phyloP scores from a whole-genome alignment of 202 grass and related monocot genomes.

The Elaeis oleifera region DNA sequence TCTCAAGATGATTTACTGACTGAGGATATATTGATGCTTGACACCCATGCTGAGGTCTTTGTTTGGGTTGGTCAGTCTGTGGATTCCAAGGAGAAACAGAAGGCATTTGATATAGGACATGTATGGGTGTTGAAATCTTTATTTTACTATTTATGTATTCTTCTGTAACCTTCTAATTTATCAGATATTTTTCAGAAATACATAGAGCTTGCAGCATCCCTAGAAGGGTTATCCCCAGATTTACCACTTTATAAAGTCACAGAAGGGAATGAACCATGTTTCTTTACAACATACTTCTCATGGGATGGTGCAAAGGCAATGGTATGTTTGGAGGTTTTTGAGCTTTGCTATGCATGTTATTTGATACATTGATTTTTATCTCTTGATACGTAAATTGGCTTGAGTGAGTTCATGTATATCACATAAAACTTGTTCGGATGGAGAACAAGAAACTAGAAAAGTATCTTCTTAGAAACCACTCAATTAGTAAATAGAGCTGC shows the following conservation, averaged over 20 bases:
- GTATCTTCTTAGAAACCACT: too few species aligned
- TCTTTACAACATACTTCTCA: conserved; percentile 91
- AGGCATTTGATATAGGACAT: conserved; percentile 86
- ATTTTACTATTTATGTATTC: conserved; percentile 14
- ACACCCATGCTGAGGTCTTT: conserved; percentile 84
- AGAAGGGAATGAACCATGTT: conserved; percentile 85
- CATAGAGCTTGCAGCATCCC: conserved; percentile 68
- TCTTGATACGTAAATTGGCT: background rate
- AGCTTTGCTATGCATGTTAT: background rate
- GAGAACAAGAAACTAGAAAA: too few species aligned
- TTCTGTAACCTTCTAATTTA: conserved; percentile 13
- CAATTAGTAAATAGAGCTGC: too few species aligned
- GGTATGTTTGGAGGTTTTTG: conserved; percentile 41
- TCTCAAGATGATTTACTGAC: conserved; percentile 99
- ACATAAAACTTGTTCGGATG: too few species aligned
- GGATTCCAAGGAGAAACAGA: conserved; percentile 85
- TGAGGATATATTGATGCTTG: conserved; percentile 90
- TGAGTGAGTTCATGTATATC: background rate
- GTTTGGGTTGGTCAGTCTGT: conserved; percentile 84
- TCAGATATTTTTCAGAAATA: conserved; percentile 55
- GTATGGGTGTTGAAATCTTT: conserved; percentile 25
- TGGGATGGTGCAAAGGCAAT: conserved; percentile 76
- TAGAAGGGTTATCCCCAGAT: conserved; percentile 69
- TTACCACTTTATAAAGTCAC: conserved; percentile 79
- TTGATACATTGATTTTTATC: background rate